Evolutionary conservation across 2,329 filamentous ascomycete species (phyloP).

Genomic region (Rhynchosporium graminicola): DNA sequence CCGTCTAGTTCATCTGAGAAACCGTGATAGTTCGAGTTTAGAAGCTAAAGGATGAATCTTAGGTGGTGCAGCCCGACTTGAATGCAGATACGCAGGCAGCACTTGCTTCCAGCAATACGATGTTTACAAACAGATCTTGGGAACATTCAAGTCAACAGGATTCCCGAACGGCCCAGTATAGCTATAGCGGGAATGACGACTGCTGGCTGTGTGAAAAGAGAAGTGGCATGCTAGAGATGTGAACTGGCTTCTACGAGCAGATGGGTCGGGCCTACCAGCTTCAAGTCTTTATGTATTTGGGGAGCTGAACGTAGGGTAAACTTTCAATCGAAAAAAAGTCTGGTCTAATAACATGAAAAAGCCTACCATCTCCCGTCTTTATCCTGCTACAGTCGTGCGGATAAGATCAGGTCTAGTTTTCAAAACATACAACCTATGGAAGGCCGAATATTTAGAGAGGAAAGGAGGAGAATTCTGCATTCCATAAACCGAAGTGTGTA

Average conservation of each 20-base stretch:
- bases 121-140: neutral
- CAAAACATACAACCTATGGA: too few species aligned
- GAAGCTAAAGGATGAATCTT: neutral
- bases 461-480: too few species aligned
- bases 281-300: neutral
- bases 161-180: too few species aligned
- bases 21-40: conserved; percentile 14
- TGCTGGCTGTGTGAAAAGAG: neutral
- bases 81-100: neutral
- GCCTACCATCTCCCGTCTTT: neutral
- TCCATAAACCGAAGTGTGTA: too few species aligned
- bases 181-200: neutral
- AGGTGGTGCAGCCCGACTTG: neutral
- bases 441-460: too few species aligned
- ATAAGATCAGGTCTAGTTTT: neutral
- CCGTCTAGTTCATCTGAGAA: conserved; percentile 22
- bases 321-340: neutral
- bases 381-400: neutral
- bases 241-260: neutral
- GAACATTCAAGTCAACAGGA: neutral
- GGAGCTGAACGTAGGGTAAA: too few species aligned
- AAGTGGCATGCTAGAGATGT: neutral
- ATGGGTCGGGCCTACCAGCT: neutral
- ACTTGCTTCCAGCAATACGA: neutral
- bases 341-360: neutral